Percentiles rank a stretch among this genome's conserved stretches.
phyloP scores from a whole-genome alignment of 345 rosid species.

The Eucalyptus brandiana region DNA sequence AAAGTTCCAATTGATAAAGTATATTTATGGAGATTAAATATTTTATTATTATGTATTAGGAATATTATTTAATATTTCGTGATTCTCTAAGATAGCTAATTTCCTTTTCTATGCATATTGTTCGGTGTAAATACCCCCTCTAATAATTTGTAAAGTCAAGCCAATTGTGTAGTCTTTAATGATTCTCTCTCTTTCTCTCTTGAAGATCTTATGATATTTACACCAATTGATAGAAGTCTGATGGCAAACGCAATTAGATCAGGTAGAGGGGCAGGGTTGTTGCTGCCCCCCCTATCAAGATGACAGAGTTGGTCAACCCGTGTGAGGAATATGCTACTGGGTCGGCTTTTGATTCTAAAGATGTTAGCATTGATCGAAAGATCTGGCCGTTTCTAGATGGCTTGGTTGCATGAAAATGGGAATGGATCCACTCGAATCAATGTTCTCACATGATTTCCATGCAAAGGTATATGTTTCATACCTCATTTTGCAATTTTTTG shows the following conservation, averaged over 20 bases:
- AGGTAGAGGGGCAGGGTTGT: neutral
- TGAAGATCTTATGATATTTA: no score
- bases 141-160: no score
- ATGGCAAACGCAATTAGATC: neutral
- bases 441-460: neutral
- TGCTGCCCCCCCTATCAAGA: no score
- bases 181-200: no score
- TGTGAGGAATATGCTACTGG: neutral
- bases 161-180: no score
- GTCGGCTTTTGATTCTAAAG: neutral
- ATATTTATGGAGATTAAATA: no score
- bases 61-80: no score
- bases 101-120: no score
- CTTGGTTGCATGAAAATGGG: neutral
- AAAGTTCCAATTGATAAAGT: neutral
- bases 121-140: no score
- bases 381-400: neutral
- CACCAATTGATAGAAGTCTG: neutral
- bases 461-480: neutral
- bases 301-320: no score
- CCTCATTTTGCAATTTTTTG: neutral
- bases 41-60: no score
- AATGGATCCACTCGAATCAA: neutral
- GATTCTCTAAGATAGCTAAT: no score
- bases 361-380: neutral